These are phyloP conservation scores for Neurospora terricola DNA, from an alignment of 495 filamentous ascomycete species.

Conservation along the genomic window DNA sequence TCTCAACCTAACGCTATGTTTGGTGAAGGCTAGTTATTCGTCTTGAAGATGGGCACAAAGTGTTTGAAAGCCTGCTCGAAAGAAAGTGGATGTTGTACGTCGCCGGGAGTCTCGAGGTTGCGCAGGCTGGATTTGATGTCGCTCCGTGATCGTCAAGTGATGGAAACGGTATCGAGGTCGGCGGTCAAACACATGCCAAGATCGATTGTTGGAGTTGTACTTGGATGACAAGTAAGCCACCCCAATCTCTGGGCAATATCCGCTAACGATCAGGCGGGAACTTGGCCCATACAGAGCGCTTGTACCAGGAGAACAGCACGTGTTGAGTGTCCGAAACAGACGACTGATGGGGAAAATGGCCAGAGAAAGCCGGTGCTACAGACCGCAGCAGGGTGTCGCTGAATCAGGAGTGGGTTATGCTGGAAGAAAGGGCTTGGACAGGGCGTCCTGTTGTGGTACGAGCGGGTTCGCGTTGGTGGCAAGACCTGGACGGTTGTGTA, in stretches of 20 bases:
- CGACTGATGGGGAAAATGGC: background rate
- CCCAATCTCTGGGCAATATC: background rate
- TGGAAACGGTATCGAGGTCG: conserved; percentile 3
- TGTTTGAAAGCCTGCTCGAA: background rate
- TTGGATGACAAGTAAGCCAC: background rate
- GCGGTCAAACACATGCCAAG: conserved; percentile 1
- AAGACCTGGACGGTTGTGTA: background rate
- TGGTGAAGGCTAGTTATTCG: background rate
- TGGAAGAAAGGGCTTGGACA: background rate
- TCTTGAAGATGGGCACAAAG: background rate
- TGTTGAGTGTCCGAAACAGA: background rate
- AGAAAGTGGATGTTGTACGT: background rate
- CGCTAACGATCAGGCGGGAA: background rate
- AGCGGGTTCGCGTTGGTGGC: background rate
- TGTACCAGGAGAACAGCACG: background rate
- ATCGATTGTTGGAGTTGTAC: background rate
- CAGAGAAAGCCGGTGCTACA: background rate
- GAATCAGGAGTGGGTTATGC: background rate
- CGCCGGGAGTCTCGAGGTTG: background rate
- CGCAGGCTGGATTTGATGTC: background rate
- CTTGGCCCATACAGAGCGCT: background rate
- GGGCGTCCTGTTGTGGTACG: background rate
- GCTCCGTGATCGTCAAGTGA: conserved; percentile 2
- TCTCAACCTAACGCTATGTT: background rate
- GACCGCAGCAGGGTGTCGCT: background rate